phyloP scores from a whole-genome alignment of 441 rosid genomes.

The Erodium moschatum region DNA sequence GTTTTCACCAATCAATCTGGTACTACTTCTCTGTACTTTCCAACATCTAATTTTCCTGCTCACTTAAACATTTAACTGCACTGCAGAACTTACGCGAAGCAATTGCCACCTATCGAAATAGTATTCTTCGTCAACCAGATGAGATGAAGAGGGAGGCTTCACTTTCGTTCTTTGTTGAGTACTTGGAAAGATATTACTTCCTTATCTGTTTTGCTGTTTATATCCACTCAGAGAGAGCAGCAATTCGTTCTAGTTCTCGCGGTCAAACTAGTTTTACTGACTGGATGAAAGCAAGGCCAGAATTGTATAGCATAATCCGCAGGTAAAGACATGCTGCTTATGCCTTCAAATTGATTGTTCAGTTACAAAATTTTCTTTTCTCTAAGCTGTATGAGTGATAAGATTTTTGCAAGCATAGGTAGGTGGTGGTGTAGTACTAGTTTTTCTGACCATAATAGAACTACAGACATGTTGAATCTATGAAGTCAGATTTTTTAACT shows the following conservation, averaged over 20 bases:
- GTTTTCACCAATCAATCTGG: not conserved
- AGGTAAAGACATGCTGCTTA: slow-evolving; percentile 41
- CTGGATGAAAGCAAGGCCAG: slow-evolving; percentile 99
- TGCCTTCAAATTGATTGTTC: not conserved
- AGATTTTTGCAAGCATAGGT: not conserved
- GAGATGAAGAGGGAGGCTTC: slow-evolving; percentile 97
- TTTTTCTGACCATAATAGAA: not conserved
- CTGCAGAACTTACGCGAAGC: slow-evolving; percentile 95
- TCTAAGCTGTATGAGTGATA: not conserved
- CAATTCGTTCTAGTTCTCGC: slow-evolving; percentile 62
- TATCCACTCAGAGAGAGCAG: slow-evolving; percentile 86
- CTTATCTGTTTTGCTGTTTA: slow-evolving; percentile 96
- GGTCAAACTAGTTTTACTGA: slow-evolving; percentile 80
- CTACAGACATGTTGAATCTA: slow-evolving; percentile 5
- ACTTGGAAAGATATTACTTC: slow-evolving; percentile 96
- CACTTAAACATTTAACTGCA: slow-evolving; percentile 22
- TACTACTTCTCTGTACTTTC: not conserved
- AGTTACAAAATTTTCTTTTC: not conserved
- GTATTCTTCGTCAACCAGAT: slow-evolving; percentile 94
- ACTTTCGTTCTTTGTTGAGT: slow-evolving; percentile 92
- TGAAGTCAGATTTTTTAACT: not conserved
- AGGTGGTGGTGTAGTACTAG: not conserved
- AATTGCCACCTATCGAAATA: slow-evolving; percentile 80
- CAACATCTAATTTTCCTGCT: slow-evolving; percentile 17
- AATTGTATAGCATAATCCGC: slow-evolving; percentile 89